Evolutionary conservation across 805 yeast species (phyloP).

Genomic region (Lipomyces spencermartinsiae): DNA sequence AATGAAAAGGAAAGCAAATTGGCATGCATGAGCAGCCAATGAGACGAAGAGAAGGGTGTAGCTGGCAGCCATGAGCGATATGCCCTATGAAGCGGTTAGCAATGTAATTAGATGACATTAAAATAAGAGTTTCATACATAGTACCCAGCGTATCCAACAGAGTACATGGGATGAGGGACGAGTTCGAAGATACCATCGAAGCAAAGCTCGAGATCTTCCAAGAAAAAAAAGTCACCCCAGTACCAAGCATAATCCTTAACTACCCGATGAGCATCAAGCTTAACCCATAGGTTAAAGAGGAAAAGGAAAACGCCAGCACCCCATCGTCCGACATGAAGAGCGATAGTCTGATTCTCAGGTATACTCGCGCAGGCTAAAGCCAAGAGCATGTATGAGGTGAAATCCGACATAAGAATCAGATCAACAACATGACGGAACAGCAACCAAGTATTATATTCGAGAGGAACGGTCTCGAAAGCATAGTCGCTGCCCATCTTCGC

Average conservation of each 20-base stretch:
- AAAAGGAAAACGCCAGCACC: constrained; percentile 65
- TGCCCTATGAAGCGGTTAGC: constrained; percentile 51
- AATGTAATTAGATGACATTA: background rate
- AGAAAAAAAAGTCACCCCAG: constrained; percentile 92
- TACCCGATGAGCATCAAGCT: constrained; percentile 84
- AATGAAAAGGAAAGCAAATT: constrained; percentile 72
- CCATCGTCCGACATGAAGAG: constrained; percentile 59
- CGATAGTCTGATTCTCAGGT: constrained; percentile 52
- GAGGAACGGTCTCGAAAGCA: constrained; percentile 56
- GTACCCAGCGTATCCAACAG: constrained; percentile 86
- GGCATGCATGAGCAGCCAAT: constrained; percentile 74
- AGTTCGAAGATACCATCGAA: constrained; percentile 89
- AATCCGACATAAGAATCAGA: constrained; percentile 83
- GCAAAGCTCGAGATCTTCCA: constrained; percentile 71
- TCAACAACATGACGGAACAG: constrained; percentile 80
- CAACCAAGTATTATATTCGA: constrained; percentile 84
- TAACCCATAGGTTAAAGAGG: constrained; percentile 81
- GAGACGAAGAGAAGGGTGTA: constrained; percentile 74
- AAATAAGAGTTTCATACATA: constrained; percentile 46
- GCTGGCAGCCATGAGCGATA: constrained; percentile 76
- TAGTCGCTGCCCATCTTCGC: constrained; percentile 55
- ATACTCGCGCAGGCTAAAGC: constrained; percentile 53
- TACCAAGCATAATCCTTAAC: constrained; percentile 93
- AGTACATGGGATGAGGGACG: constrained; percentile 93
- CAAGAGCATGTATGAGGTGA: constrained; percentile 71